These are phyloP conservation scores for Magnolia changhungtana DNA, from an alignment of 164 flowering plant species.

Conservation along the genomic window DNA sequence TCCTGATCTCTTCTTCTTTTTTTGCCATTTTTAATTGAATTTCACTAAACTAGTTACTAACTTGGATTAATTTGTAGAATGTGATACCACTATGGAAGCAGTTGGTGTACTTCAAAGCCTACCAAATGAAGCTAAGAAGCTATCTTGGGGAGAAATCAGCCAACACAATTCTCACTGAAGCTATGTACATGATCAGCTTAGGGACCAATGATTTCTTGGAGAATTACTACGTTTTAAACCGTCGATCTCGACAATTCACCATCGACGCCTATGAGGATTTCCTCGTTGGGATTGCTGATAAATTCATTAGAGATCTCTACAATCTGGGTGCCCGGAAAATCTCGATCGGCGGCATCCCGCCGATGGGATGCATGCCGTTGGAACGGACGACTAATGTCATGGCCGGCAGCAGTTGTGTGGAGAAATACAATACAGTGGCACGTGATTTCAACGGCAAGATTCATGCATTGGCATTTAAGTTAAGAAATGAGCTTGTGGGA, in stretches of 20 bases:
- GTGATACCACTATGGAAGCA: slow-evolving; percentile 70
- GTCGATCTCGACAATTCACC: slow-evolving; percentile 14
- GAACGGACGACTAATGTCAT: slow-evolving; percentile 16
- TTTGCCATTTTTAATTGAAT: too few relatives aligned
- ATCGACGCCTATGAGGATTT: slow-evolving; percentile 17
- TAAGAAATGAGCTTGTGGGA: slow-evolving; percentile 10
- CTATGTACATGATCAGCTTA: slow-evolving; percentile 52
- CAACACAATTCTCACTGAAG: slow-evolving; percentile 26
- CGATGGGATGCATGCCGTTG: slow-evolving; percentile 74
- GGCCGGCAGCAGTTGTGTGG: slow-evolving; percentile 10
- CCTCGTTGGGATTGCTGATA: slow-evolving; percentile 13
- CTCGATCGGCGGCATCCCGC: slow-evolving; percentile 47
- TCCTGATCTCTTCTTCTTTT: too few relatives aligned
- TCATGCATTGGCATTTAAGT: slow-evolving; percentile 1
- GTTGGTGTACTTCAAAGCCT: slow-evolving; percentile 60
- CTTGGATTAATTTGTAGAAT: slow-evolving; percentile 30
- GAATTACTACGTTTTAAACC: slow-evolving; percentile 19
- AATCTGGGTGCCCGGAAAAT: slow-evolving; percentile 44
- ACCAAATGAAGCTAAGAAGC: slow-evolving; percentile 35
- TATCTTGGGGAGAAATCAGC: slow-evolving; percentile 43
- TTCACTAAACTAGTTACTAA: background rate
- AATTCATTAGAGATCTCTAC: slow-evolving; percentile 19
- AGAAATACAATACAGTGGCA: slow-evolving; percentile 18
- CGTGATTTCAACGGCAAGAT: slow-evolving; percentile 18
- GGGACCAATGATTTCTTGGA: slow-evolving; percentile 77